Percentiles rank a stretch among this genome's conserved stretches.
These are phyloP conservation scores for Russula dissimulans DNA, from an alignment of 768 basidiomycete species.

Conservation along the genomic window DNA sequence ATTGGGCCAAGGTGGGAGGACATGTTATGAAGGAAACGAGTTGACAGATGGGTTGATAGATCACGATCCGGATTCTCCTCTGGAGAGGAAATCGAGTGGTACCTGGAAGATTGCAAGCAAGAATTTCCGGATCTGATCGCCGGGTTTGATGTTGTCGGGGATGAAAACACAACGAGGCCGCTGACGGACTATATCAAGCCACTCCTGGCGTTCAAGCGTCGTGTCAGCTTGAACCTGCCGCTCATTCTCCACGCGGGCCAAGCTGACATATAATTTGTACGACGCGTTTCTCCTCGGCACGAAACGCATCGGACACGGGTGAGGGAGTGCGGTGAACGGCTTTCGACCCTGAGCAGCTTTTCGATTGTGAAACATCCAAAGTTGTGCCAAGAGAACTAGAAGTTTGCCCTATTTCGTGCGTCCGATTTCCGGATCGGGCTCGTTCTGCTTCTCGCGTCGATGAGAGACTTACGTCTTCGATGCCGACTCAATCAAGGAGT, in stretches of 20 bases:
- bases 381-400: slow-evolving; percentile 59
- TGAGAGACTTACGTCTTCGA: slow-evolving; percentile 61
- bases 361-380: slow-evolving; percentile 72
- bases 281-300: slow-evolving; percentile 74
- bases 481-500: slow-evolving; percentile 71
- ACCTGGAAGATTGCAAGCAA: slow-evolving; percentile 71
- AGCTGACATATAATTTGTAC: slow-evolving; percentile 64
- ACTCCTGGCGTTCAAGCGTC: slow-evolving; percentile 48
- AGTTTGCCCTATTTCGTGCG: slow-evolving; percentile 76
- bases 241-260: slow-evolving; percentile 67
- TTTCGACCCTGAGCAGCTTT: slow-evolving; percentile 35
- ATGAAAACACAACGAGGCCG: slow-evolving; percentile 53
- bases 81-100: slow-evolving; percentile 50
- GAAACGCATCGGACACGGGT: slow-evolving; percentile 79
- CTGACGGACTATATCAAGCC: slow-evolving; percentile 54
- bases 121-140: slow-evolving; percentile 65
- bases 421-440: slow-evolving; percentile 17
- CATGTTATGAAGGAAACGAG: neutral
- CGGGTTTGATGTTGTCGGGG: slow-evolving; percentile 80
- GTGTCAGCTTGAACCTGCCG: slow-evolving; percentile 55
- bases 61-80: slow-evolving; percentile 51
- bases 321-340: neutral
- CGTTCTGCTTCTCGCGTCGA: neutral
- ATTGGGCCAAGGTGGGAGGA: slow-evolving; percentile 50
- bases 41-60: slow-evolving; percentile 30